A percentile compares a stretch with the other conserved stretches of the same genome.
Conservation (phyloP, 2,329 filamentous ascomycete species). For the Pseudocercospora ulei region DNA sequence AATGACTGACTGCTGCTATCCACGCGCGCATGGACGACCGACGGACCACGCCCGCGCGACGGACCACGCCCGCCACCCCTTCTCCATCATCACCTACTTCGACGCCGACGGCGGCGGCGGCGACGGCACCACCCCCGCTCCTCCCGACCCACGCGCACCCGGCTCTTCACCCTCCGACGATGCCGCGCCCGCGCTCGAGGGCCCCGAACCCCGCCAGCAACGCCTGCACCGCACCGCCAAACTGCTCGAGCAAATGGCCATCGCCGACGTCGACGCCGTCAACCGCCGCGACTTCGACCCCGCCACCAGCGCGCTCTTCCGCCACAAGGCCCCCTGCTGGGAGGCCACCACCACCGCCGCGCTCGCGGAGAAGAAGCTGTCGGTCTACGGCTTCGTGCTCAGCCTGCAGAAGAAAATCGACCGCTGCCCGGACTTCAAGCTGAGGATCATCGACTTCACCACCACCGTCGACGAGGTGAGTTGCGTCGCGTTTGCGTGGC, state of each 20-base stretch:
- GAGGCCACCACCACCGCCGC: slow-evolving; percentile 10
- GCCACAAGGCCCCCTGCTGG: slow-evolving; percentile 15
- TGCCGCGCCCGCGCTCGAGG: too few relatives aligned
- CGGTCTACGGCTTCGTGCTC: slow-evolving; percentile 12
- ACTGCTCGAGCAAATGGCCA: slow-evolving; percentile 11
- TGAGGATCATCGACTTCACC: slow-evolving; percentile 13
- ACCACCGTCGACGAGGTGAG: slow-evolving; percentile 13
- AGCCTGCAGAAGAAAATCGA: slow-evolving; percentile 6
- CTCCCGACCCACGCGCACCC: too few relatives aligned
- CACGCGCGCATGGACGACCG: too few relatives aligned
- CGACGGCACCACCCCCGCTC: too few relatives aligned
- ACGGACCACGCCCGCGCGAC: too few relatives aligned
- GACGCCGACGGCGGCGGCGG: too few relatives aligned
- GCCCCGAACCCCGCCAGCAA: not conserved
- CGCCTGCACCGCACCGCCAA: slow-evolving; percentile 8
- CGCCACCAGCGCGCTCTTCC: slow-evolving; percentile 8
- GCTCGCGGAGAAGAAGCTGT: slow-evolving; percentile 6
- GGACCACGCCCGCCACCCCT: too few relatives aligned
- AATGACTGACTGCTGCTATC: too few relatives aligned
- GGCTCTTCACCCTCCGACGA: too few relatives aligned
- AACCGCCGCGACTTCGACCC: slow-evolving; percentile 12
- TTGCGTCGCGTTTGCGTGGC: too few relatives aligned
- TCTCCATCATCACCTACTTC: too few relatives aligned
- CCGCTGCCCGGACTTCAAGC: slow-evolving; percentile 10
- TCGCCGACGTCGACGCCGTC: slow-evolving; percentile 14